A percentile compares a stretch with the other conserved stretches of the same genome.
Evolutionary conservation across 306 rosid genomes (phyloP).

Genomic region (Cucurbita moschata): DNA sequence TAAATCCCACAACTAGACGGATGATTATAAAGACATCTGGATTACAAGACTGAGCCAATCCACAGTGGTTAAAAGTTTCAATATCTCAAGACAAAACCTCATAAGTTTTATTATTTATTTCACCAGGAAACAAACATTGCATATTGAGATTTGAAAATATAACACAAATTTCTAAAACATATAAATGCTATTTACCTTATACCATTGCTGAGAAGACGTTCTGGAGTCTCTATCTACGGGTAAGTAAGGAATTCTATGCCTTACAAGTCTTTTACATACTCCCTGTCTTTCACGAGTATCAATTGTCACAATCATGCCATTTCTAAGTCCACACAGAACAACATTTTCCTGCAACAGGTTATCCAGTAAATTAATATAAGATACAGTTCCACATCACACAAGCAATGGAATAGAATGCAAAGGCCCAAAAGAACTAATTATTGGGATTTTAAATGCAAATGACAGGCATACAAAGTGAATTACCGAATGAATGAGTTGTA

Average conservation of each 20-base stretch:
- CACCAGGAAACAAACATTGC: neutral
- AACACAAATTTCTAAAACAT: too few species aligned
- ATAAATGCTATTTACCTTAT: conserved; percentile 34
- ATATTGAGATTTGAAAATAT: too few species aligned
- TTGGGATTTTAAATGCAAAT: neutral
- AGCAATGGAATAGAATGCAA: neutral
- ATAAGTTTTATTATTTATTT: neutral
- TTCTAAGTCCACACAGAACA: conserved; percentile 80
- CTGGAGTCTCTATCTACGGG: conserved; percentile 21
- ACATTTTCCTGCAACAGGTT: conserved; percentile 54
- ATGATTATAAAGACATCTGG: neutral
- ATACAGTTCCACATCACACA: neutral
- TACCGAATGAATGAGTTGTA: conserved; percentile 64
- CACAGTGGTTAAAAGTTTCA: neutral
- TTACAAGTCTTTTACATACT: conserved; percentile 21
- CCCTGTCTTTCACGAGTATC: conserved; percentile 59
- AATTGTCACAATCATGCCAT: conserved; percentile 65
- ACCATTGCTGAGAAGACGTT: conserved; percentile 31
- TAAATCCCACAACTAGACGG: neutral
- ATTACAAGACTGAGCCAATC: neutral
- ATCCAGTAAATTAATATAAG: conserved; percentile 1
- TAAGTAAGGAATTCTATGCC: conserved; percentile 27
- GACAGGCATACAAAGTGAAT: conserved; percentile 9
- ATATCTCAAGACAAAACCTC: neutral
- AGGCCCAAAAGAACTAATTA: neutral